Evolutionary conservation across 208 protist species (phyloP).

Genomic region (Trypanosomatidae sp.): DNA sequence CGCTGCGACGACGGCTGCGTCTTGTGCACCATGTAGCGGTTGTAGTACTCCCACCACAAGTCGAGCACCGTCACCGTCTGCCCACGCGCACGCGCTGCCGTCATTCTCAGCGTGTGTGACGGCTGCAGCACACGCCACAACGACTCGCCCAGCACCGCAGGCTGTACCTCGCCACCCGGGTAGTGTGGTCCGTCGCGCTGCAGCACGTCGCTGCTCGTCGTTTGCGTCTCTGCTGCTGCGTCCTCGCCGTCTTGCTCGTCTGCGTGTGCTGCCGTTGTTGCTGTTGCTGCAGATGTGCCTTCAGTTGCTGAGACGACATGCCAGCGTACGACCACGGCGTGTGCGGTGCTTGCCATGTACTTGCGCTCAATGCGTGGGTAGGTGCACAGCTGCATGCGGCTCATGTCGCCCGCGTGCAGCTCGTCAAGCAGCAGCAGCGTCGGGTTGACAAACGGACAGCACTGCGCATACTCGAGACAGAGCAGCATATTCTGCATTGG

Average conservation of each 20-base stretch:
- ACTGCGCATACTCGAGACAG: constrained; percentile 48
- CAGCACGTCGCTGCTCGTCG: background rate
- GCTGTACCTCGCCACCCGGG: constrained; percentile 9
- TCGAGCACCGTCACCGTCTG: constrained; percentile 29
- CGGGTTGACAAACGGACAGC: constrained; percentile 42
- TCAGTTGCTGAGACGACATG: background rate
- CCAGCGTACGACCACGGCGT: constrained; percentile 9
- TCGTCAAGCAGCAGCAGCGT: constrained; percentile 17
- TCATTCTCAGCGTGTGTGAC: background rate
- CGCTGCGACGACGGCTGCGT: constrained; percentile 27
- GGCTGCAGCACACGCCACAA: constrained; percentile 29
- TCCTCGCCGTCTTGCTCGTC: background rate
- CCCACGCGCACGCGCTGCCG: background rate
- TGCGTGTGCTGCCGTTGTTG: background rate
- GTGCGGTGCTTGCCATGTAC: constrained; percentile 1
- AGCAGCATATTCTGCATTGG: constrained; percentile 15
- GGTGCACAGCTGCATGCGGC: constrained; percentile 16
- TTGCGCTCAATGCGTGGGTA: constrained; percentile 5
- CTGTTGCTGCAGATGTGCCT: background rate
- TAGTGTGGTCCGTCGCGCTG: constrained; percentile 17
- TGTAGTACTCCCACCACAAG: constrained; percentile 60
- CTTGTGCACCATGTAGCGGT: constrained; percentile 39
- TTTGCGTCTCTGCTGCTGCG: background rate
- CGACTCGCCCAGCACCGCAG: constrained; percentile 7
- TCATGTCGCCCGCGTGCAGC: constrained; percentile 19